These are phyloP conservation scores for Ogataea chonburiensis DNA, from an alignment of 805 yeast genomes.

Conservation along the genomic window DNA sequence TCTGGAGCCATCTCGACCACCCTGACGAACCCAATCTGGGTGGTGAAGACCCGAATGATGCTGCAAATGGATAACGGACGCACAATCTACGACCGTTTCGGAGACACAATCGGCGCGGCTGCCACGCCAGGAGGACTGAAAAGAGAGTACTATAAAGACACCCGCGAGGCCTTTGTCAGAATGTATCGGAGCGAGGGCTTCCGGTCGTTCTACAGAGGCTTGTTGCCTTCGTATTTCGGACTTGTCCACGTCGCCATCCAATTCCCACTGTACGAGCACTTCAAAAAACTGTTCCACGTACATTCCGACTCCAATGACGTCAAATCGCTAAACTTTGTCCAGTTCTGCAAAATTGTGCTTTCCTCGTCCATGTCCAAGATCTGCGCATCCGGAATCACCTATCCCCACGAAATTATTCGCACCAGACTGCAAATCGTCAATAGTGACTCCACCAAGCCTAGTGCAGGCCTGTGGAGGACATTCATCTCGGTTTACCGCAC, in stretches of 20 bases:
- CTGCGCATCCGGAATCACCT: conserved; percentile 84
- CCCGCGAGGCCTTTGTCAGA: conserved; percentile 76
- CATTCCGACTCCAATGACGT: conserved; percentile 13
- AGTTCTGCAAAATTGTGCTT: conserved; percentile 44
- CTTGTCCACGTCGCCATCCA: conserved; percentile 92
- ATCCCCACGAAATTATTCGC: conserved; percentile 93
- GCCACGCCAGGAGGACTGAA: conserved; percentile 22
- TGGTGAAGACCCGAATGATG: conserved; percentile 93
- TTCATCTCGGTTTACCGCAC: conserved; percentile 45
- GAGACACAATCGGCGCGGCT: conserved; percentile 20
- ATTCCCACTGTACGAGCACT: conserved; percentile 86
- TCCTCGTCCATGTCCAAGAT: conserved; percentile 85
- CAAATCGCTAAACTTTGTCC: conserved; percentile 10
- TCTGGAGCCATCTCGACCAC: conserved; percentile 89
- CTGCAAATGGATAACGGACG: conserved; percentile 59
- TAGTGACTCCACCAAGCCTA: conserved; percentile 29
- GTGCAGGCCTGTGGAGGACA: conserved; percentile 29
- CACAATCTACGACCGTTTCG: conserved; percentile 38
- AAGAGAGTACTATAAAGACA: conserved; percentile 59
- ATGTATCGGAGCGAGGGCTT: conserved; percentile 83
- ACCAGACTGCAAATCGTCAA: conserved; percentile 77
- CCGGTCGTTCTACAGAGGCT: conserved; percentile 80
- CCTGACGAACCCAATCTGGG: conserved; percentile 95
- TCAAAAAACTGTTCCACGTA: conserved; percentile 53
- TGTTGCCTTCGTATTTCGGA: conserved; percentile 88